These are phyloP conservation scores for Scutellospora calospora DNA, from an alignment of 371 early-diverging fungal species.

Conservation along the genomic window DNA sequence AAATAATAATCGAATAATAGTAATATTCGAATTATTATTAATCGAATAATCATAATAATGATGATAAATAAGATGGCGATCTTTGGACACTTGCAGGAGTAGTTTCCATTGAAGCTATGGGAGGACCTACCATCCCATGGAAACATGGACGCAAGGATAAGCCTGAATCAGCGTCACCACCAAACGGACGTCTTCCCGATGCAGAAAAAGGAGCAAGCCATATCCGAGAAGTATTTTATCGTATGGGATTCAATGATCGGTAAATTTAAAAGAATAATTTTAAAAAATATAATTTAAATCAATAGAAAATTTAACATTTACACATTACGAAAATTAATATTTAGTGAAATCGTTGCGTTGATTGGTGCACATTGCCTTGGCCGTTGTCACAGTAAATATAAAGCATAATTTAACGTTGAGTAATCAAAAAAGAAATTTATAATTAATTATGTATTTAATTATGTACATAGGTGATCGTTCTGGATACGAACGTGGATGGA, in stretches of 20 bases:
- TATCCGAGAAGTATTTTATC: slow-evolving; percentile 82
- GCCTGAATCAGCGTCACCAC: slow-evolving; percentile 66
- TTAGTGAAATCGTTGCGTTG: slow-evolving; percentile 83
- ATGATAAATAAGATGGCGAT: slow-evolving; percentile 69
- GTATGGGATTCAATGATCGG: slow-evolving; percentile 96
- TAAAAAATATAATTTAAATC: no score
- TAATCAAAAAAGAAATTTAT: no score
- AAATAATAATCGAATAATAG: background rate
- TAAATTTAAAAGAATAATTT: slow-evolving; percentile 1
- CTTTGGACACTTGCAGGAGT: slow-evolving; percentile 82
- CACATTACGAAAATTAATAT: slow-evolving; percentile 42
- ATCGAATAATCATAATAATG: background rate
- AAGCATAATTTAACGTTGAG: no score
- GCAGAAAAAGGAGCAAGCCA: slow-evolving; percentile 77
- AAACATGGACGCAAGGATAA: slow-evolving; percentile 81
- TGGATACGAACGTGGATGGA: slow-evolving; percentile 63
- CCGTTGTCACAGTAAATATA: slow-evolving; percentile 72
- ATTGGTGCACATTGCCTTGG: slow-evolving; percentile 92
- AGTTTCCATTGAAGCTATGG: slow-evolving; percentile 83
- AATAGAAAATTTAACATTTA: background rate
- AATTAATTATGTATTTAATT: no score
- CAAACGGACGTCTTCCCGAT: slow-evolving; percentile 88
- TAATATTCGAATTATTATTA: background rate
- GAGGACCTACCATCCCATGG: slow-evolving; percentile 84
- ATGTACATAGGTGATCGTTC: no score